phyloP scores from a whole-genome alignment of 495 filamentous ascomycete species.

The Aspergillus hancockii region DNA sequence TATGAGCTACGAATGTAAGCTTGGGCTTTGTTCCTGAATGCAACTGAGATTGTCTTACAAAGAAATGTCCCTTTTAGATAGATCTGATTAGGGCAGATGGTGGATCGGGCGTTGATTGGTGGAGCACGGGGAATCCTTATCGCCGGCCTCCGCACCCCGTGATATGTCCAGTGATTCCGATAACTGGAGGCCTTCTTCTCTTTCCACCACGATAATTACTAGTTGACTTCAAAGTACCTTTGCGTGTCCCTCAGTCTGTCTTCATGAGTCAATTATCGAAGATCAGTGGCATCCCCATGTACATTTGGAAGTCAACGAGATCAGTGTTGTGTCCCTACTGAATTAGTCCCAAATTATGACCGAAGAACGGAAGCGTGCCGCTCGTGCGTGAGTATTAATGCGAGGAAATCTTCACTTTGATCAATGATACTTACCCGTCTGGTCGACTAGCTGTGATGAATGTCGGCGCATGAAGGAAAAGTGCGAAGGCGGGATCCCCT shows the following conservation, averaged over 20 bases:
- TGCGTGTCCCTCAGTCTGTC: too few relatives aligned
- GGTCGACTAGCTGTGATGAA: slow-evolving; percentile 23
- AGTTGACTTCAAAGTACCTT: too few relatives aligned
- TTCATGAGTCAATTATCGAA: too few relatives aligned
- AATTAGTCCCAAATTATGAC: not conserved
- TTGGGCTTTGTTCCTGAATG: too few relatives aligned
- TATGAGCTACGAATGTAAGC: too few relatives aligned
- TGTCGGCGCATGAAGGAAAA: slow-evolving; percentile 32
- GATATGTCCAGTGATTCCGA: not conserved
- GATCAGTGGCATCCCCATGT: too few relatives aligned
- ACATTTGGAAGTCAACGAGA: too few relatives aligned
- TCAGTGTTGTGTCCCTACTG: not conserved
- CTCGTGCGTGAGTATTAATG: not conserved
- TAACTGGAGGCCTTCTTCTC: too few relatives aligned
- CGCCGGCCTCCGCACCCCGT: not conserved
- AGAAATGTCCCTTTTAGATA: too few relatives aligned
- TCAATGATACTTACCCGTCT: not conserved
- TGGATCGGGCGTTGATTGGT: not conserved
- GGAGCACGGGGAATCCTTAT: not conserved
- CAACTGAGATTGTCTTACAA: too few relatives aligned
- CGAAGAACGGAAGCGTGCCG: not conserved
- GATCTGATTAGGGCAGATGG: not conserved
- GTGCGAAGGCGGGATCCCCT: slow-evolving; percentile 36
- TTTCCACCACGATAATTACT: too few relatives aligned
- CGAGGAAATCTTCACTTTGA: not conserved